A percentile compares a stretch with the other conserved stretches of the same genome.
Conservation (phyloP, 306 rosid species). For the Quercus variabilis region DNA sequence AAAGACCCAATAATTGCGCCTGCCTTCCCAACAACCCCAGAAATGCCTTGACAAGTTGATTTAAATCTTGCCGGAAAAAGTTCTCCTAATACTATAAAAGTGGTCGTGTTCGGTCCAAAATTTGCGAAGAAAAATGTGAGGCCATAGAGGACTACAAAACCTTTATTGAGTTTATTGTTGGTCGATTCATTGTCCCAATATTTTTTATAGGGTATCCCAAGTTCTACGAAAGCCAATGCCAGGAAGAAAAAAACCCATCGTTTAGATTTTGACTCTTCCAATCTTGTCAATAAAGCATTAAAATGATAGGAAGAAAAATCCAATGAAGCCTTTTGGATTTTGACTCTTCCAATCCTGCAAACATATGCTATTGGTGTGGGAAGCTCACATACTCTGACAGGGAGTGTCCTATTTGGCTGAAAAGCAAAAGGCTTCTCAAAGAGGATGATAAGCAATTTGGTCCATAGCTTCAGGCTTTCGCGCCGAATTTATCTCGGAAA, state of each 20-base stretch:
- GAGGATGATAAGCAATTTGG: too few relatives aligned
- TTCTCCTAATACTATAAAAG: conserved; percentile 68
- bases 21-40: conserved; percentile 61
- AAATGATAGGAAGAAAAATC: too few relatives aligned
- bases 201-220: conserved; percentile 51
- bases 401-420: too few relatives aligned
- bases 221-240: conserved; percentile 42
- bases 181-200: conserved; percentile 12
- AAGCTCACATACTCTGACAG: too few relatives aligned
- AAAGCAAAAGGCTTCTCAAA: too few relatives aligned
- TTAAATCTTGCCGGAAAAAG: conserved; percentile 72
- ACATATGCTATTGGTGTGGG: too few relatives aligned
- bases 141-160: conserved; percentile 52
- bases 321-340: too few relatives aligned
- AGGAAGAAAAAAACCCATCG: conserved; percentile 56
- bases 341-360: too few relatives aligned
- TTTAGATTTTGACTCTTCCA: conserved; percentile 65
- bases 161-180: background rate
- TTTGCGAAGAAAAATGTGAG: conserved; percentile 76
- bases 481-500: too few relatives aligned
- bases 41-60: conserved; percentile 73
- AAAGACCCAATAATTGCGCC: conserved; percentile 70
- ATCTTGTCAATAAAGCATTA: conserved; percentile 49
- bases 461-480: too few relatives aligned
- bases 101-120: conserved; percentile 80